Evolutionary conservation across 2,329 filamentous ascomycete species (phyloP), one percentile per base, ranked within the genome.

Genomic region (Fusarium xyrophilum): DNA sequence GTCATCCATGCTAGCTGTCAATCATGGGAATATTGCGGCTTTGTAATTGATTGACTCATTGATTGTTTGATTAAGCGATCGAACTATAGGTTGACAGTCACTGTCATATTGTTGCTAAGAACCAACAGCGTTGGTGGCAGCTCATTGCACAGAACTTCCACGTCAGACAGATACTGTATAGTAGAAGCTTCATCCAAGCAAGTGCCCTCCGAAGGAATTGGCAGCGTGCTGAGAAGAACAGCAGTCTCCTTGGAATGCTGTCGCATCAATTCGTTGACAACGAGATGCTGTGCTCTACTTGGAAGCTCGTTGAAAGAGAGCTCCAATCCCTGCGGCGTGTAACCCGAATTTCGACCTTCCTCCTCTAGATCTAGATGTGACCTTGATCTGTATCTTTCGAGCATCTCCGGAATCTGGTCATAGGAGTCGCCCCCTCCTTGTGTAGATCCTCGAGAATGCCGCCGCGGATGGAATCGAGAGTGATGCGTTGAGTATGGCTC

Each of bases 31-130:
- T 70, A 67, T 47, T 53, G 52, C 67, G 63, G 67, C 50, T 62
- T 68, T 68, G 44, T 43, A 15, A 35, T 48, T 38, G 52, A 43
- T 54, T 56, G 44, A 48, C 55, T 52, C 14, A 42, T 56, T 46
- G 40, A 47, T 55, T 46, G 35, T 48, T 66, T 61, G 44, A 39
- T 66, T 56, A 32, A 52, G 51, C 44, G 42, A 56, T 59, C 60
- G 53, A 63, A 63, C 56, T 71, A 92, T 65, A 93, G 78, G 76
- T 89, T 91, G 74, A 91, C 91, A 10, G 91, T 96, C 47, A 96
- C 93, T 19, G 92, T 96, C 91, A 96, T 93, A 74, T 89, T 93
- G 78, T 96, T 96, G 78, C 91, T 93, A 79, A 96, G 86, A 39
- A 97, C 91, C 77, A 97, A 81, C 73, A 96, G 77, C 46, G 89